A percentile compares a stretch with the other conserved stretches of the same genome.
phyloP scores from a whole-genome alignment of 176 grass and related monocot genomes.

The Alopecurus myosuroides region DNA sequence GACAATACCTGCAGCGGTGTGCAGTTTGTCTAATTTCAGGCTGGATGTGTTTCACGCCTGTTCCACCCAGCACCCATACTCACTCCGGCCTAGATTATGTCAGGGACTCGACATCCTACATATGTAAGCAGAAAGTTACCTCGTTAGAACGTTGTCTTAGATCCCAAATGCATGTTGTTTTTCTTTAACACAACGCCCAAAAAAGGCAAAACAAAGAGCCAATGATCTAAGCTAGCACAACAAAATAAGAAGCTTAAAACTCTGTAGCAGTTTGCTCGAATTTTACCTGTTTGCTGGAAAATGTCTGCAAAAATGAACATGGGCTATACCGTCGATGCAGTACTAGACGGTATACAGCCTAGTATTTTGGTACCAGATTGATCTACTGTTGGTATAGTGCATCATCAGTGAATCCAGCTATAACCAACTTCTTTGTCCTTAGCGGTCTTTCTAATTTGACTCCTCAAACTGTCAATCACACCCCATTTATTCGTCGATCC shows the following conservation, averaged over 20 bases:
- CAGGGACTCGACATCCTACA: neutral
- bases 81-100: too few species aligned
- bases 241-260: too few species aligned
- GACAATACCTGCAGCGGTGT: neutral
- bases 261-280: neutral
- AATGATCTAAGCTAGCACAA: too few species aligned
- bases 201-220: too few species aligned
- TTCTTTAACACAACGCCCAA: too few species aligned
- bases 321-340: neutral
- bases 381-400: neutral
- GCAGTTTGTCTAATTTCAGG: neutral
- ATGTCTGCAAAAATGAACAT: neutral
- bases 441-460: constrained; percentile 18
- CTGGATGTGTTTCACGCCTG: neutral
- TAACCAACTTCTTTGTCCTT: constrained; percentile 33
- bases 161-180: neutral
- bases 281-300: constrained; percentile 8
- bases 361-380: neutral
- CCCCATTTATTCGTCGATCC: constrained; percentile 27
- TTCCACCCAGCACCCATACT: neutral
- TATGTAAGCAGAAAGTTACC: neutral
- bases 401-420: constrained; percentile 35
- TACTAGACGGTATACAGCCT: neutral
- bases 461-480: constrained; percentile 41
- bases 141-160: neutral